These are phyloP conservation scores for Tolypocladium amazonense DNA, from an alignment of 2,329 filamentous ascomycete species.

Conservation along the genomic window DNA sequence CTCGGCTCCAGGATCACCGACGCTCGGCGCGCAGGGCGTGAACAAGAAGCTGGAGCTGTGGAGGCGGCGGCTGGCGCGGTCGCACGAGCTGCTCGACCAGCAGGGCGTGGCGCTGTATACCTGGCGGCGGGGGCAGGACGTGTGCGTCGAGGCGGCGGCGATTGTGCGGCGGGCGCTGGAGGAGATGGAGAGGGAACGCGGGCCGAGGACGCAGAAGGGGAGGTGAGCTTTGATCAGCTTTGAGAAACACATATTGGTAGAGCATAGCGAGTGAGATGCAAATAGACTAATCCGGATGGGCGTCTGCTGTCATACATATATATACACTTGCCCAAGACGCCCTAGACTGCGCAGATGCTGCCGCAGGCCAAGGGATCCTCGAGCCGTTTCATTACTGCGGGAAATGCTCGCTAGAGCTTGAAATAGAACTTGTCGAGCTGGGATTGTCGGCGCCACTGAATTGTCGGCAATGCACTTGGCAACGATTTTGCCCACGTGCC, in stretches of 20 bases:
- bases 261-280: not conserved
- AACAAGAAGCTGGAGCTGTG: conserved; percentile 68
- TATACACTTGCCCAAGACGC: no score
- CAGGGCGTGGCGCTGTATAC: conserved; percentile 59
- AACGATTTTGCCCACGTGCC: not conserved
- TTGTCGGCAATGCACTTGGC: not conserved
- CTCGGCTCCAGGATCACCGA: conserved; percentile 18
- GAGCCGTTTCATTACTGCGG: not conserved
- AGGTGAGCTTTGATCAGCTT: not conserved
- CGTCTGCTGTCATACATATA: no score
- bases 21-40: conserved; percentile 20
- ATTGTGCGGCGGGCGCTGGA: conserved; percentile 48
- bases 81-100: conserved; percentile 50
- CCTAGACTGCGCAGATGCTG: no score
- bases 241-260: not conserved
- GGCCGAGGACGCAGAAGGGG: not conserved
- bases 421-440: no score
- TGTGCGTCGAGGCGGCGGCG: conserved; percentile 52
- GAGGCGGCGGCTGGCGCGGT: conserved; percentile 55
- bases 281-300: not conserved
- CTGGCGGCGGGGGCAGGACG: conserved; percentile 65
- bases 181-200: conserved; percentile 23
- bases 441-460: not conserved
- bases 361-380: not conserved
- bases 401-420: no score